Conservation (phyloP, 106 monocot species). For the Gastrodia elata region DNA sequence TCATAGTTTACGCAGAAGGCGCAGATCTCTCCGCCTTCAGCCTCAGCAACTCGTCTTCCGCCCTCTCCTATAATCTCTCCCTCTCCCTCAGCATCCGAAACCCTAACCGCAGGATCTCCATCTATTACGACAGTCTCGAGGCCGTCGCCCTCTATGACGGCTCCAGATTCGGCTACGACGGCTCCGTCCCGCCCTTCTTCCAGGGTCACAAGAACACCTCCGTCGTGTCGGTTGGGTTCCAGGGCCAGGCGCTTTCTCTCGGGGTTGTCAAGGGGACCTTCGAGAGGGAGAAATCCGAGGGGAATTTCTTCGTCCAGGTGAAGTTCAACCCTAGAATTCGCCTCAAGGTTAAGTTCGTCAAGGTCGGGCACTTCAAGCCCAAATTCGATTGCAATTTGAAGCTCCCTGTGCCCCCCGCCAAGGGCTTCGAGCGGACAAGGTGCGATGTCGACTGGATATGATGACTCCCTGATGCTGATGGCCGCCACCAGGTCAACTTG, state of each 20-base stretch:
- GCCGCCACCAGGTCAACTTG: no score
- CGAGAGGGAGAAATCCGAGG: constrained; percentile 20
- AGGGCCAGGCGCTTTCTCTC: constrained; percentile 13
- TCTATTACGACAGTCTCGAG: constrained; percentile 67
- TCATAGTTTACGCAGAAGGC: constrained; percentile 32
- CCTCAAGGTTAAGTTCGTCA: constrained; percentile 14
- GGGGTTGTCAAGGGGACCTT: constrained; percentile 5
- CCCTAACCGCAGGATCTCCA: constrained; percentile 56
- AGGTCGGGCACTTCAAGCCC: constrained; percentile 11
- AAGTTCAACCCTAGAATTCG: constrained; percentile 12
- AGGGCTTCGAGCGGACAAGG: constrained; percentile 11
- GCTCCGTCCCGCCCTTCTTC: constrained; percentile 37
- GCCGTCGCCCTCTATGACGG: constrained; percentile 41
- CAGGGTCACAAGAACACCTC: constrained; percentile 61
- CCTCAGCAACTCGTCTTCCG: constrained; percentile 19
- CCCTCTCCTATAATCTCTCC: constrained; percentile 47
- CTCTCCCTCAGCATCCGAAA: constrained; percentile 51
- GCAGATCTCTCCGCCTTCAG: constrained; percentile 49
- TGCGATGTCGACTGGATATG: constrained; percentile 11
- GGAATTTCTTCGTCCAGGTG: constrained; percentile 12
- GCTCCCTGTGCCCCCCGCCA: constrained; percentile 8
- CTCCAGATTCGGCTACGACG: constrained; percentile 25
- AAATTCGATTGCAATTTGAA: constrained; percentile 12
- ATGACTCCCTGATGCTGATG: no score
- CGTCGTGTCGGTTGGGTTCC: constrained; percentile 20